Percentiles rank a stretch among this genome's conserved stretches.
Evolutionary conservation across 116 monocot species (phyloP).

Genomic region (Zostera marina): DNA sequence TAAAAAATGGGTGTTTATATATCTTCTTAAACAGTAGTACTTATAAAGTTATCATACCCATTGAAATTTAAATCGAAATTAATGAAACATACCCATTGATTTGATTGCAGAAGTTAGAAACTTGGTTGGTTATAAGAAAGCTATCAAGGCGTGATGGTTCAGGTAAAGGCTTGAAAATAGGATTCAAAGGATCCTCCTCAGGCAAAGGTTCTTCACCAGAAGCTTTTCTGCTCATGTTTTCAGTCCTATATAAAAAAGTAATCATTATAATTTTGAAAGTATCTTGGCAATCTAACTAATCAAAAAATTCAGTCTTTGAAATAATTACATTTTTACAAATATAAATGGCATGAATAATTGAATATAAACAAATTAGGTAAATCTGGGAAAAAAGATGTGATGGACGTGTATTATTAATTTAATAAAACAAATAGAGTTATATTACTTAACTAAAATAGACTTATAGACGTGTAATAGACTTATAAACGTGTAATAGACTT

Average conservation of each 20-base stretch:
- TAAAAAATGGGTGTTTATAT: neutral
- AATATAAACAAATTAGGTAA: too few relatives aligned
- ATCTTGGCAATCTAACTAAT: neutral
- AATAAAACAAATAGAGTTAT: too few relatives aligned
- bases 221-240: constrained; percentile 75
- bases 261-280: neutral
- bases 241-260: constrained; percentile 27
- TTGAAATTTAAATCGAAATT: neutral
- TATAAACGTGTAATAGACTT: too few relatives aligned
- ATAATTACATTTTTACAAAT: too few relatives aligned
- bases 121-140: constrained; percentile 85
- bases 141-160: constrained; percentile 91
- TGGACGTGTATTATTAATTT: too few relatives aligned
- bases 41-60: neutral
- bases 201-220: constrained; percentile 86
- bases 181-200: constrained; percentile 86
- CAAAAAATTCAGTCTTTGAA: neutral
- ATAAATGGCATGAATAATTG: too few relatives aligned
- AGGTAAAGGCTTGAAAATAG: constrained; percentile 77
- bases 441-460: too few relatives aligned
- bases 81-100: constrained; percentile 51
- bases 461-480: too few relatives aligned
- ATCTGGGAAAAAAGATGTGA: too few relatives aligned
- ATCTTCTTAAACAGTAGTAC: neutral
- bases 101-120: constrained; percentile 93